Evolutionary conservation across 208 protist genomes (phyloP).

Genomic region (Wallacemonas rigidus): DNA sequence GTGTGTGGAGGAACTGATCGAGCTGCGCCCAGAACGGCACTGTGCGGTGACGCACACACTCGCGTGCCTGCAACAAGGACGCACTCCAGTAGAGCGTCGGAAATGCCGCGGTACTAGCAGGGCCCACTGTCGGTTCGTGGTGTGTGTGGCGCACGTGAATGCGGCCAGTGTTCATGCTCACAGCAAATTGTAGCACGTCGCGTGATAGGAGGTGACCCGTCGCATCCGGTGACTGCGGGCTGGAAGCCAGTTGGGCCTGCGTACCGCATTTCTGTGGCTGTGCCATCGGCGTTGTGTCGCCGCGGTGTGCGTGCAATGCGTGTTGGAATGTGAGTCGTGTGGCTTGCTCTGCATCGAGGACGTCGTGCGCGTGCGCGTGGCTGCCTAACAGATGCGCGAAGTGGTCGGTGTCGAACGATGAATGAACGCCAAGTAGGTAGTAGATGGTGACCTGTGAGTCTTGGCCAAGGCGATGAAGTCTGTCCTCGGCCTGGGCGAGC

Average conservation of each 20-base stretch:
- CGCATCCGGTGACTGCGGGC: too few relatives aligned
- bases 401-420: conserved; percentile 57
- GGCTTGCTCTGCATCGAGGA: not conserved
- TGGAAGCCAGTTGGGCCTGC: too few relatives aligned
- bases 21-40: conserved; percentile 59
- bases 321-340: not conserved
- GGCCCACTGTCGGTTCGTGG: too few relatives aligned
- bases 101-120: not conserved
- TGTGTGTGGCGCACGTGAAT: conserved; percentile 46
- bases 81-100: conserved; percentile 37
- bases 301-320: not conserved
- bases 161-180: conserved; percentile 70
- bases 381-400: conserved; percentile 55
- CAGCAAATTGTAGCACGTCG: conserved; percentile 28
- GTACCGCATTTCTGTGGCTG: too few relatives aligned
- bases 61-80: conserved; percentile 46
- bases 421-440: conserved; percentile 70
- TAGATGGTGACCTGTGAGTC: conserved; percentile 45
- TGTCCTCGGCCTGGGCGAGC: conserved; percentile 85
- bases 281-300: not conserved
- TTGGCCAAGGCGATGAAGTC: conserved; percentile 79
- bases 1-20: conserved; percentile 44
- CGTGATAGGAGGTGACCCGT: not conserved
- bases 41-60: conserved; percentile 36
- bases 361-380: conserved; percentile 25